Percentiles rank a stretch among this genome's conserved stretches.
These are phyloP conservation scores for Pythium phragmiticola DNA, from an alignment of 352 stramenopile species.

Conservation along the genomic window DNA sequence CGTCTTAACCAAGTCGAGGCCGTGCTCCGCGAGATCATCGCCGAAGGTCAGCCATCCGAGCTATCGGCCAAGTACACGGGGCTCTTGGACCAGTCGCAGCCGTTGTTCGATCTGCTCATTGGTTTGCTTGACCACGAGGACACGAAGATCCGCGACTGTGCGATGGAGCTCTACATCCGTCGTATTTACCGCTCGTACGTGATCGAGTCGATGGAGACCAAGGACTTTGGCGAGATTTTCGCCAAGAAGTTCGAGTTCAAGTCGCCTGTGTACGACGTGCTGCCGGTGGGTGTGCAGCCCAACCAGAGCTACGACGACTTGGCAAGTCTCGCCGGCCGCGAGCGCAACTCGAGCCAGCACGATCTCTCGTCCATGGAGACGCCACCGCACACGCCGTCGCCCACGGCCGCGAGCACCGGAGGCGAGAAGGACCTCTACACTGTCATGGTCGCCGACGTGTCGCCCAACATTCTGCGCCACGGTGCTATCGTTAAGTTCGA, in stretches of 20 bases:
- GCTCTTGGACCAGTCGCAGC: conserved; percentile 81
- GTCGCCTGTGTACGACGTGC: conserved; percentile 73
- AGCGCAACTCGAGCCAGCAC: conserved; percentile 54
- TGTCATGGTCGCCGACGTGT: conserved; percentile 76
- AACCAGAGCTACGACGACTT: conserved; percentile 86
- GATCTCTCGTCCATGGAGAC: conserved; percentile 40
- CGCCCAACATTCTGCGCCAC: conserved; percentile 63
- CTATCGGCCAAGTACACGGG: conserved; percentile 54
- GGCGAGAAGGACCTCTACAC: conserved; percentile 25
- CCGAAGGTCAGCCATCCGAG: conserved; percentile 42
- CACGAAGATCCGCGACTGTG: conserved; percentile 59
- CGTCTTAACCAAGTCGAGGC: conserved; percentile 80
- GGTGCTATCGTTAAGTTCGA: conserved; percentile 88
- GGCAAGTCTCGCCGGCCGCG: conserved; percentile 49
- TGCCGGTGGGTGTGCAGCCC: conserved; percentile 70
- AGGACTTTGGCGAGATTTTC: conserved; percentile 56
- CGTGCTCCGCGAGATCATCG: conserved; percentile 69
- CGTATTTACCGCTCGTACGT: conserved; percentile 87
- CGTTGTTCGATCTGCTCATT: conserved; percentile 84
- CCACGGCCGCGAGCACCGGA: conserved; percentile 27
- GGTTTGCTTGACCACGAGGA: conserved; percentile 76
- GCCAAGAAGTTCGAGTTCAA: conserved; percentile 88
- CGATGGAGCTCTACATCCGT: conserved; percentile 81
- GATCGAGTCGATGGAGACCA: conserved; percentile 84
- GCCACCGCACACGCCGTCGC: conserved; percentile 19